Base-by-base conservation (phyloP, 305 asterid genomes). In the Fraxinus paxiana region DNA sequence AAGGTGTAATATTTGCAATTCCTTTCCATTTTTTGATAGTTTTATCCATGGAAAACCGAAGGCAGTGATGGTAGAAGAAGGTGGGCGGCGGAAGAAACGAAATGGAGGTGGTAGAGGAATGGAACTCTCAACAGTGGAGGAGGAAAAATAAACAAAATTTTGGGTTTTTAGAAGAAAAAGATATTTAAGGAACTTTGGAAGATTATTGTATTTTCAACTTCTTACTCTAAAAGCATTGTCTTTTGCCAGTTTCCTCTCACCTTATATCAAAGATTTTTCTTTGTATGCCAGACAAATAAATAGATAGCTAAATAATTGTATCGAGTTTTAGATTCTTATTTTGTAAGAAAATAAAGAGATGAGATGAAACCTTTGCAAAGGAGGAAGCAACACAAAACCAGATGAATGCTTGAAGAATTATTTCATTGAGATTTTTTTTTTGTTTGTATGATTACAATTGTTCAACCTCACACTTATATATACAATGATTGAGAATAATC, bases 1-100 rank as follows among this genome's bases (percentile, higher is more conserved):
- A 63, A 33, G 94, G 97, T 0, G 90, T 89, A n/a, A 94, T 91
- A 80, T 91, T 87, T 15, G 96, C 95, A 33, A 93, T 92, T 4
- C 84, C 59, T 1, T 46, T 46, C 6, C 5, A 3, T 46, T 46
- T 46, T 46, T 13, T 1, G 18, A 15, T 4, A 13, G 18, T 13
- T 46, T 10, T 46, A 46, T 46, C 56, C 56, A 0, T 46, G 6
- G 18, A 46, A 46, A 46, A 46, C 0, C 15, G 56, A 46, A 46
- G 56, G 56, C 1, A 15, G 1, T n/a, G 6, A 46, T 46, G 6
- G 56, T 46, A 15, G 56, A 12, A 46, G 18, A 17, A 46, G 54
- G 54, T 43, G 17, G 17, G 6, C 15, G 1, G 54, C 1, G 4
- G 17, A 12, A 43, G 54, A 12, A 43, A 43, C 6, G 17, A 43